phyloP scores from a whole-genome alignment of 345 rosid genomes.

The Cardamine chenopodiifolia region DNA sequence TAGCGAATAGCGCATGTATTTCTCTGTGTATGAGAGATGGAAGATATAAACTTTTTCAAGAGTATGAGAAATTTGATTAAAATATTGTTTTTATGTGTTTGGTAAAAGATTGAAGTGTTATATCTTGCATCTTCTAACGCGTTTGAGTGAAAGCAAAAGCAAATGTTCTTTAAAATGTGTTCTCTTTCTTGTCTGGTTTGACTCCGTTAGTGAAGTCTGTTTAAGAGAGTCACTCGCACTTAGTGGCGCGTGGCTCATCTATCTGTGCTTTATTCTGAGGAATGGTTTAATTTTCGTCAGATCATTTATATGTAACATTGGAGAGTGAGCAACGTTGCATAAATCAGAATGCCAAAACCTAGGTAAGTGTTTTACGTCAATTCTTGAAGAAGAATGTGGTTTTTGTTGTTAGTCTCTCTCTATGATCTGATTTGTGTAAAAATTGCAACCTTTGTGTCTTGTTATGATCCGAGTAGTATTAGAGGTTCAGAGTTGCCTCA shows the following conservation, averaged over 20 bases:
- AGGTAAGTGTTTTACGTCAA: conserved; percentile 45
- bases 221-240: conserved; percentile 10
- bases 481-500: conserved; percentile 62
- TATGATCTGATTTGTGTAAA: background rate
- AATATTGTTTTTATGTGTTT: background rate
- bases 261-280: background rate
- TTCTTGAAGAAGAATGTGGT: background rate
- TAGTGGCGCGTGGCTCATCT: conserved; percentile 10
- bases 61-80: background rate
- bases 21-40: background rate
- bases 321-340: background rate
- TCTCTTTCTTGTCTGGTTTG: conserved; percentile 30
- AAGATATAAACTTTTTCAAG: background rate
- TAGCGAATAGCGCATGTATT: too few relatives aligned
- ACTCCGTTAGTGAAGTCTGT: background rate
- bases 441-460: background rate
- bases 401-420: conserved; percentile 11
- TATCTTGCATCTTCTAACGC: background rate
- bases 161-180: too few relatives aligned
- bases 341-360: conserved; percentile 66
- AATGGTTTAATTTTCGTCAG: conserved; percentile 38
- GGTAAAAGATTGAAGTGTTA: conserved; percentile 11
- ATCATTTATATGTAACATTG: conserved; percentile 18
- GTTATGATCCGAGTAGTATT: conserved; percentile 11
- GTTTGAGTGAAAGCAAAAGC: conserved; percentile 1